phyloP scores from a whole-genome alignment of 164 flowering plant species.

The Macadamia tetraphylla region DNA sequence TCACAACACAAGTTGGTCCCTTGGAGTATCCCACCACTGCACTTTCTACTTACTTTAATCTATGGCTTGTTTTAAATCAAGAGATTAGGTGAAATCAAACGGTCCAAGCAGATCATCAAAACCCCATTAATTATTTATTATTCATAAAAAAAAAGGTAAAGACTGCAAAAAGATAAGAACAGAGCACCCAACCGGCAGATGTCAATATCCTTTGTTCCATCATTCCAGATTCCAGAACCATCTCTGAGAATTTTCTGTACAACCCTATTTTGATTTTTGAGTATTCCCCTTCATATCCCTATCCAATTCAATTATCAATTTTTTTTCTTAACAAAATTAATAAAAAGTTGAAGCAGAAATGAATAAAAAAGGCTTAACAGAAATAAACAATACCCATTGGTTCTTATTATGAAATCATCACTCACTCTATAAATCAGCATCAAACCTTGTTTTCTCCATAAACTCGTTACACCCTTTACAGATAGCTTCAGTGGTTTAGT shows the following conservation, averaged over 20 bases:
- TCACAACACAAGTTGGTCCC: no score
- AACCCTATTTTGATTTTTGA: no score
- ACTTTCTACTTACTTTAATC: no score
- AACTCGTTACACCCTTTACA: neutral
- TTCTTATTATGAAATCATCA: neutral
- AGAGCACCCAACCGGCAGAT: neutral
- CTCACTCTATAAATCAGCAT: neutral
- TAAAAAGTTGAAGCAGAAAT: no score
- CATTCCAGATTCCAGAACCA: neutral
- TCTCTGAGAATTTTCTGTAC: neutral
- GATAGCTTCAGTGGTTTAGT: no score
- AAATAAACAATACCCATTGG: neutral
- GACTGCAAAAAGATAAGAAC: neutral
- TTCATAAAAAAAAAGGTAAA: neutral
- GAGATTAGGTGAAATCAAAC: neutral
- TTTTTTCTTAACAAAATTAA: no score
- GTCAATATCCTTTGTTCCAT: neutral
- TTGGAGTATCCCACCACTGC: no score
- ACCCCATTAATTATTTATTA: no score
- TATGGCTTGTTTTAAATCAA: no score
- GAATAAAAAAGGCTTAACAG: neutral
- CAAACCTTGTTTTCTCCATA: neutral
- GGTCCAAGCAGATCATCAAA: neutral
- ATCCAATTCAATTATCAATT: no score
- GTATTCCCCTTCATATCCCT: no score